Evolutionary conservation across 345 rosid genomes (phyloP), one percentile per base, ranked within the genome.

Genomic region (Bruguiera gymnorhiza): DNA sequence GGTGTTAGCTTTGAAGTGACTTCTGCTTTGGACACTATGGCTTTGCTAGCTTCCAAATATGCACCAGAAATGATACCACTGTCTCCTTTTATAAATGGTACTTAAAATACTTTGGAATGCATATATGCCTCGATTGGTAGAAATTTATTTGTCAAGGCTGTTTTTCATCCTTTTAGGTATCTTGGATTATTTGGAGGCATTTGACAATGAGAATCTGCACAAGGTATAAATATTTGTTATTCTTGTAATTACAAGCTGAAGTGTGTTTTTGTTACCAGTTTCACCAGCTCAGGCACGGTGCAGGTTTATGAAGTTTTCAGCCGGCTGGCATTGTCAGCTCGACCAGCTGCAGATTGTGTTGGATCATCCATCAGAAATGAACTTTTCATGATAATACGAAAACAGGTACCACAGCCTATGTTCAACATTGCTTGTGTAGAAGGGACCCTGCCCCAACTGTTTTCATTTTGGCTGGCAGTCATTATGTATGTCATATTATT

Each of bases 151-250:
- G 21, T 67, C 46, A 57, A 51, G 23, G 29, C 56, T 9, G 63
- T 51, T 65, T 66, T 57, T 75, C 62, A 57, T 76, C 69, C 68
- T n/a, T 60, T 60, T 69, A 92, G 97, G 97, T 75, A 81, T 92
- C 72, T 77, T 92, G 86, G 97, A 92, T 80, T 92, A 88, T 84
- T 81, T 92, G 87, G 97, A 92, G 84, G 92, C 87, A 23, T 88
- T 89, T 79, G 79, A 76, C 72, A 62, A 80, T 68, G 92, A 85
- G 70, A 86, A 85, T 80, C 77, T 92, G 71, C 90, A 86, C 68
- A 89, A 85, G 94, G 96, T 86, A 21, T n/a, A 52, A 16, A 43
- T 34, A 6, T 73, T 26, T 63, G 32, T 56, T n/a, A 34, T 69
- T 71, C 13, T 30, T 63, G 75, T 63, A 60, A 65, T 56, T 54